These are phyloP conservation scores for Fusarium sp. DNA, from an alignment of 2,329 filamentous ascomycete species.

Conservation along the genomic window DNA sequence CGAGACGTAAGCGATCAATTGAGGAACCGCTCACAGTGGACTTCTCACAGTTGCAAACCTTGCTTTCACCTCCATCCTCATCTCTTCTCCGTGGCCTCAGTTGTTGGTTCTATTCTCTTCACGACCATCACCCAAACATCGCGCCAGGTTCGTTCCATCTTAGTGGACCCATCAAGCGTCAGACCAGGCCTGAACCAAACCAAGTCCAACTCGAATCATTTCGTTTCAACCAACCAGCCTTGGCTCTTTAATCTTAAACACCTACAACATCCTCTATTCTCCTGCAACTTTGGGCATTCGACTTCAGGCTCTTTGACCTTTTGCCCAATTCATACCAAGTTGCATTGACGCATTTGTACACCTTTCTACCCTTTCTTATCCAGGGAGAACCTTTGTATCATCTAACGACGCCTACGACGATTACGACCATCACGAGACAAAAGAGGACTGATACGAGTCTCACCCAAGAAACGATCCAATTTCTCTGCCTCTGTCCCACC, in stretches of 20 bases:
- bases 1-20: conserved; percentile 8
- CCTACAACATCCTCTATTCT: neutral
- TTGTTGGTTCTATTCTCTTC: conserved; percentile 15
- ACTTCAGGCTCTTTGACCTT: conserved; percentile 7
- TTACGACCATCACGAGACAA: conserved; percentile 37
- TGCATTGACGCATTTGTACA: neutral
- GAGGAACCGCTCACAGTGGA: conserved; percentile 9
- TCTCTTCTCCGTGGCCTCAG: neutral
- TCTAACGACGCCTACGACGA: conserved; percentile 38
- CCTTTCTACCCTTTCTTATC: neutral
- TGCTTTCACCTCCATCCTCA: neutral
- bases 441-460: conserved; percentile 27
- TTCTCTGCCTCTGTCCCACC: neutral
- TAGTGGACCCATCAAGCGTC: conserved; percentile 26
- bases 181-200: conserved; percentile 5
- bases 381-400: conserved; percentile 2
- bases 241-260: conserved; percentile 19
- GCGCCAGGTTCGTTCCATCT: conserved; percentile 22
- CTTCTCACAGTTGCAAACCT: conserved; percentile 5
- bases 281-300: neutral
- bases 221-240: conserved; percentile 25
- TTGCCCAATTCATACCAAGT: neutral
- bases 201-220: conserved; percentile 27
- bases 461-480: neutral
- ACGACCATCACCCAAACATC: conserved; percentile 3